Evolutionary conservation across 805 yeast species (phyloP).

Genomic region (Candida manassasensis): DNA sequence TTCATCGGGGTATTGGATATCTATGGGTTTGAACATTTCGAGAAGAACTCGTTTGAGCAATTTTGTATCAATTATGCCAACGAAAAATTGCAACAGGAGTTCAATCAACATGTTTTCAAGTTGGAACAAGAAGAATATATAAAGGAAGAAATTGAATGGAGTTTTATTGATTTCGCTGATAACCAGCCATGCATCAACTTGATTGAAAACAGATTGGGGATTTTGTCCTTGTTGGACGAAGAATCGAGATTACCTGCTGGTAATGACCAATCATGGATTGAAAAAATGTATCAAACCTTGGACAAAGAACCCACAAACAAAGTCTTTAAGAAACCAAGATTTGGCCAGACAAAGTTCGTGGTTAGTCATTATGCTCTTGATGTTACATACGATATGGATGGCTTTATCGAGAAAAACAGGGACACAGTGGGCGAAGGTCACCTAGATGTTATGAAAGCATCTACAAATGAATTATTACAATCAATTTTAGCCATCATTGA

Average conservation of each 20-base stretch:
- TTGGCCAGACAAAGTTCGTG: conserved; percentile 86
- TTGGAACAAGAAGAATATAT: conserved; percentile 94
- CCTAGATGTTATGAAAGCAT: conserved; percentile 69
- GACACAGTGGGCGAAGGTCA: conserved; percentile 97
- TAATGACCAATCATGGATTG: conserved; percentile 86
- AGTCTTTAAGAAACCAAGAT: conserved; percentile 88
- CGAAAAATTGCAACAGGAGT: conserved; percentile 95
- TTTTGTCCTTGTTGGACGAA: conserved; percentile 84
- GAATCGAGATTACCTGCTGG: conserved; percentile 95
- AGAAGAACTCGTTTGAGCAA: conserved; percentile 91
- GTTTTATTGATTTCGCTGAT: conserved; percentile 91
- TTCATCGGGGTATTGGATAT: conserved; percentile 97
- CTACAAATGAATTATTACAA: conserved; percentile 62
- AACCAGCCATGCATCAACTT: conserved; percentile 94
- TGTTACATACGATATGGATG: conserved; percentile 86
- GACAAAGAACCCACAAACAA: conserved; percentile 70
- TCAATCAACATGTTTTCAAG: conserved; percentile 95
- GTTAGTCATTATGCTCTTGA: conserved; percentile 94
- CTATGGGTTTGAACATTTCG: conserved; percentile 96
- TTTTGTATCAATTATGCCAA: conserved; percentile 96
- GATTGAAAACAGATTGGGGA: conserved; percentile 86
- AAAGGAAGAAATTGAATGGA: conserved; percentile 91
- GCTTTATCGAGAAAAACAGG: conserved; percentile 94
- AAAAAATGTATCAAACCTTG: conserved; percentile 81
- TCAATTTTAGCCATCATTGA: conserved; percentile 65